Base-by-base conservation (phyloP, 139 green algal species). In the Chlamydomonas schloesseri region DNA sequence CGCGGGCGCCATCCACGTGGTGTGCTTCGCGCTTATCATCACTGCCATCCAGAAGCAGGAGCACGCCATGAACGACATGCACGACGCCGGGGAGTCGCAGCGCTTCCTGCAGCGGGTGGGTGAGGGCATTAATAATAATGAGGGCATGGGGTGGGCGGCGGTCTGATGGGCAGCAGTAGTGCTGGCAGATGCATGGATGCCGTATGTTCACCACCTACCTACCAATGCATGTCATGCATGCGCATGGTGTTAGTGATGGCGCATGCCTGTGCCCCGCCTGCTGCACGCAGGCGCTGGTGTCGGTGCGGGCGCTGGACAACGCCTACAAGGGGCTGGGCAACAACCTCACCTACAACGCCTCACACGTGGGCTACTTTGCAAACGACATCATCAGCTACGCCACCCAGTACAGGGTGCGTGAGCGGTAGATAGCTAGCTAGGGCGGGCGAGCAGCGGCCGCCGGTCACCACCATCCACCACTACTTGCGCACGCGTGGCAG, bases 1-100 rank as follows among this genome's bases (percentile, higher is more conserved):
- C 11, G 64, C 64, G 2, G n/a, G 33, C 2, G 42, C 46, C 18
- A 53, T 75, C 21, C 78, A 84, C 42, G 78, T 84, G n/a, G 9
- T 84, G 46, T 73, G 78, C 65, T 84, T 84, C 37, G 68, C 46
- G 9, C 65, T 84, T 15, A 84, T 84, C 64, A 84, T 75, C n/a
- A 75, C 47, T 8, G 18, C 31, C 29, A 53, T 84, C 0, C 75
- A 82, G 75, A 72, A 42, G 18, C 77, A 83, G 21, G 42, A 28
- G 13, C 14, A 53, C 0, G 60, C 77, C 5, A 26, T 83, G 58
- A 62, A 74, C n/a, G 26, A 73, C 37, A 57, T 83, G 42, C 36
- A 42, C 14, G 37, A 21, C 11, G 78, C 64, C 9, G 65, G 78
- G 2, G n/a, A 42, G 2, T 65, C 58, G 21, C 78, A 75, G 42